Evolutionary conservation across 192 early-diverging fungal genomes (phyloP).

Genomic region (Coemansia sp.): DNA sequence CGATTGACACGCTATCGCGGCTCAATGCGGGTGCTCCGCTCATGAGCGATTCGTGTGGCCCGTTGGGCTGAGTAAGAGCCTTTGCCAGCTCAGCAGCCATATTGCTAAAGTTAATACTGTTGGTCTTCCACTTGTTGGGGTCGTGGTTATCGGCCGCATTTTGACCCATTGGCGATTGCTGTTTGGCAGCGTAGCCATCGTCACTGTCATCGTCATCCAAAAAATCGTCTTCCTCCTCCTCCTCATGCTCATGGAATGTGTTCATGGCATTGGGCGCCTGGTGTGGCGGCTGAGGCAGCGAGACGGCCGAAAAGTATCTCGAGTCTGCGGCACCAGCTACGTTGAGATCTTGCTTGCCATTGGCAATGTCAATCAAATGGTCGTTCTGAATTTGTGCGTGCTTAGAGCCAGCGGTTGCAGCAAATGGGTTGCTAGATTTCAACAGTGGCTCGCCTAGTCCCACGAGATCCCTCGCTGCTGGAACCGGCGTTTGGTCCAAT

Average conservation of each 20-base stretch:
- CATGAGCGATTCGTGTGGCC: slow-evolving; percentile 7
- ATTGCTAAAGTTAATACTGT: slow-evolving; percentile 37
- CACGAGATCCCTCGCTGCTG: slow-evolving; percentile 2
- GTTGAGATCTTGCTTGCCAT: neutral
- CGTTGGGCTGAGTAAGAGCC: slow-evolving; percentile 27
- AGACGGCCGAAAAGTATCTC: slow-evolving; percentile 27
- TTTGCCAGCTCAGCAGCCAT: slow-evolving; percentile 43
- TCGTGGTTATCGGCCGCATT: neutral
- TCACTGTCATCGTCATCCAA: slow-evolving; percentile 44
- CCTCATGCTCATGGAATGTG: slow-evolving; percentile 10
- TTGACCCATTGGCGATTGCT: neutral
- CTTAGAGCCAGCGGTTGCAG: neutral
- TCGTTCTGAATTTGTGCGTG: neutral
- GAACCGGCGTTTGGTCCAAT: neutral
- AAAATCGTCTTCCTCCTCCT: slow-evolving; percentile 33
- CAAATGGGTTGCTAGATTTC: neutral
- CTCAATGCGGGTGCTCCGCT: neutral
- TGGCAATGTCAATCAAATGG: neutral
- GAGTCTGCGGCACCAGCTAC: slow-evolving; percentile 9
- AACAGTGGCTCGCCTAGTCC: slow-evolving; percentile 9
- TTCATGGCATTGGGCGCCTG: neutral
- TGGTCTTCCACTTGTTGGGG: slow-evolving; percentile 17
- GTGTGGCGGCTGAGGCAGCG: slow-evolving; percentile 14
- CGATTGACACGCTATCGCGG: slow-evolving; percentile 9
- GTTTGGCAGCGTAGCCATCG: neutral